Percentiles rank a stretch among this genome's conserved stretches.
These are phyloP conservation scores for Solanum hybrid DNA, from an alignment of 305 asterid genomes.

Conservation along the genomic window DNA sequence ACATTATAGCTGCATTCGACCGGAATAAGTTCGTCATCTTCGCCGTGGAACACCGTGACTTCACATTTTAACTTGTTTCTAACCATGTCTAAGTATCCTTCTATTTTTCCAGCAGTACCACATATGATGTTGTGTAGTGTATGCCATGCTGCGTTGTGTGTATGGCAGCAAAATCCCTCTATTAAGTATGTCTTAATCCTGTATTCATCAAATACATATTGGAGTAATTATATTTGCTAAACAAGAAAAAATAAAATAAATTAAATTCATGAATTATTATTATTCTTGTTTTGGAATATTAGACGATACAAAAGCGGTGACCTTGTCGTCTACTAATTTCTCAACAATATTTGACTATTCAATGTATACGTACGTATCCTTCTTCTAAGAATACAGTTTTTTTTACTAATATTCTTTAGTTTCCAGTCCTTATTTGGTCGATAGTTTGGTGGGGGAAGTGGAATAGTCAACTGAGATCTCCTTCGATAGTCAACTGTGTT, in stretches of 20 bases:
- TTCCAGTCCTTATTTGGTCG: too few relatives aligned
- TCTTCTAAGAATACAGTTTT: background rate
- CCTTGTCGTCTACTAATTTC: background rate
- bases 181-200: slow-evolving; percentile 80
- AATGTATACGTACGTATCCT: background rate
- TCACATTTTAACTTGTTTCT: slow-evolving; percentile 45
- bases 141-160: slow-evolving; percentile 97
- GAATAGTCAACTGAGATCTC: too few relatives aligned
- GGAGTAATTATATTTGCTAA: too few relatives aligned
- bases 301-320: background rate
- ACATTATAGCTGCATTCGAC: slow-evolving; percentile 77
- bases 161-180: slow-evolving; percentile 87
- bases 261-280: background rate
- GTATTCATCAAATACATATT: background rate
- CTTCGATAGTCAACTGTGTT: too few relatives aligned
- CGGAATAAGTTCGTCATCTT: slow-evolving; percentile 74
- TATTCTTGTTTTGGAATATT: background rate
- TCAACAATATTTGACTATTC: background rate
- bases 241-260: background rate
- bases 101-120: slow-evolving; percentile 81
- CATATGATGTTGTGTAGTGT: slow-evolving; percentile 89
- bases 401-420: too few relatives aligned
- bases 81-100: slow-evolving; percentile 56
- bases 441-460: too few relatives aligned
- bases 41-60: slow-evolving; percentile 61